Base-by-base conservation (phyloP, 176 grass and related monocot species). In the Ensete ventricosum region DNA sequence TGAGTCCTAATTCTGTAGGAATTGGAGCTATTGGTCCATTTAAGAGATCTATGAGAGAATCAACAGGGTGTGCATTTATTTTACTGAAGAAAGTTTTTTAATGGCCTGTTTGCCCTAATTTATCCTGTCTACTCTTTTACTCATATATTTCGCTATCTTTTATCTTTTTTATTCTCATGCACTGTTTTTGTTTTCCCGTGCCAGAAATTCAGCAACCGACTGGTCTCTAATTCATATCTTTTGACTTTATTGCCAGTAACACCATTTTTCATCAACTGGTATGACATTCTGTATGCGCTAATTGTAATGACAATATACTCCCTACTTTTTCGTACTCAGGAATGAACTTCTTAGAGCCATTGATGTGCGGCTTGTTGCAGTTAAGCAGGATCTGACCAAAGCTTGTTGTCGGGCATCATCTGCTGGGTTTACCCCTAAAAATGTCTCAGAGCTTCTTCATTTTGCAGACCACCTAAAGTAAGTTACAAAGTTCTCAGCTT, bases 301-400 rank as follows among this genome's bases (percentile, higher is more conserved):
- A 57, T 1, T 0, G 16, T 16, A 57, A 57, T 57, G 54, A 34
- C 29, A 43, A 43, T 43, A 43, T 6, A 43, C 54, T 57, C 17
- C 17, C 54, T 14, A 57, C 17, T 65, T 10, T 90, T 77, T 68
- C 54, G 58, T 85, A 70, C 69, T 55, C 85, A 96, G 93, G 74
- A 92, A 90, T 75, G 90, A 96, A 69, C 85, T 96, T 81, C 87
- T 92, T 78, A 86, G 79, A 73, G 93, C 93, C 8, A 96, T 96
- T 68, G 93, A 96, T 81, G 85, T 96, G 79, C 90, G 93, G 52
- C 81, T 96, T 63, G 89, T 77, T 69, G 85, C 87, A 76, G 85
- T 96, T 74, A 90, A 96, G 78, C 89, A 96, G 84, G 90, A 96
- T 70, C 81, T 96, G 64, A 81, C 75, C 24, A 86, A 74, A 58